Evolutionary conservation across 768 basidiomycete species (phyloP), one percentile per base, ranked within the genome.

Genomic region (Mycena crocata): DNA sequence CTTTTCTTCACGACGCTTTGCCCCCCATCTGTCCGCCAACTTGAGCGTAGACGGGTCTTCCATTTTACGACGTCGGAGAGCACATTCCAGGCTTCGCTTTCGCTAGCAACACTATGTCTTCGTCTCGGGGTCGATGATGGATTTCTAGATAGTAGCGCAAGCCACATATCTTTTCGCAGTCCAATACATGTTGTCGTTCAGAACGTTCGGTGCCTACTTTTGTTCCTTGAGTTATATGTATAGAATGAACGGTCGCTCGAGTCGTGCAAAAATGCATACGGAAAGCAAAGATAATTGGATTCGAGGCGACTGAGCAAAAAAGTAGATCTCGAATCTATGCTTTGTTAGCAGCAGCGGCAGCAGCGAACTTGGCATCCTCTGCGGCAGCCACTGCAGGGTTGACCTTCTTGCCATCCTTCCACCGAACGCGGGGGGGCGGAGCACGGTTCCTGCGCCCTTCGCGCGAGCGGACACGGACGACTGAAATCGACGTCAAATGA

Each of bases 361-460:
- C 83, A 19, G 82, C 83, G 52, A 87, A 90, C 80, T 93, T 93
- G 32, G 92, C 92, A 58, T 93, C 95, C 83, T 95, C 93, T 28
- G 96, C 96, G 67, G 95, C 96, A 50, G 90, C 92, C 35, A 98
- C 96, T 58, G 96, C 96, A 49, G 95, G 93, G 85, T 97, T 97
- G 80, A 96, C 91, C 87, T 95, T 94, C 89, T 98, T 94, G 66
- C 91, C 92, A 77, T 94, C 93, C 82, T 95, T 96, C 95, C 95
- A 98, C 73, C 97, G 87, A 71, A 98, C 83, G 69, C 98, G 93
- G 28, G 95, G 95, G 70, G 98, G 98, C 66, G 98, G 98, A 3
- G 94, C 92, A 81, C 98, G 95, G 90, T 98, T 99, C 82, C 97
- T 89, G 76, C 97, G 93, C 61, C 94, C 94, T 85, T 94, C 93